A percentile compares a stretch with the other conserved stretches of the same genome.
Conservation (phyloP, 306 rosid species). For the Lithocarpus polystachyus region DNA sequence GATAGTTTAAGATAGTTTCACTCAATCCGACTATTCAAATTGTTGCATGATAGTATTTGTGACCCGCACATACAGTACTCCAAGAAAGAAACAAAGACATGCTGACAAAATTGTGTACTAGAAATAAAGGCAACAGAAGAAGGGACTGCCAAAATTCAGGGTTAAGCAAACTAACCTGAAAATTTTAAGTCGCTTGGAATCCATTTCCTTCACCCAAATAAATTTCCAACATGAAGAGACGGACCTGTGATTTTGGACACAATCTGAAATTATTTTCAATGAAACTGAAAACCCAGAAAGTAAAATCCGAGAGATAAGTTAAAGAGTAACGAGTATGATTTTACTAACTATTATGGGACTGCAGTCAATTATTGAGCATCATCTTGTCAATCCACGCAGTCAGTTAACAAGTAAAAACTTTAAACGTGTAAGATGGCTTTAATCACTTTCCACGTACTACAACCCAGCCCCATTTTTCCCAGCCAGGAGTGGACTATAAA, state of each 20-base stretch:
- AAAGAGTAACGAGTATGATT: not conserved
- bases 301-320: not conserved
- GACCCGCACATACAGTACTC: not conserved
- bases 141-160: not conserved
- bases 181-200: constrained; percentile 34
- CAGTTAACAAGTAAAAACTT: not conserved
- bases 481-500: too few relatives aligned
- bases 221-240: not conserved
- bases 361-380: not conserved
- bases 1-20: too few relatives aligned
- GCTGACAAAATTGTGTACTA: not conserved
- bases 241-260: not conserved
- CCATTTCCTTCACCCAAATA: constrained; percentile 28
- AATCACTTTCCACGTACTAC: too few relatives aligned
- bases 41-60: too few relatives aligned
- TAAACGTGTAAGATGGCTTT: too few relatives aligned
- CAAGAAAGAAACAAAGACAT: not conserved
- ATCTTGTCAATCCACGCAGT: not conserved
- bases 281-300: not conserved
- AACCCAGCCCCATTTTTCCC: too few relatives aligned
- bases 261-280: not conserved
- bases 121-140: not conserved
- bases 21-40: too few relatives aligned
- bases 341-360: not conserved
- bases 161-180: constrained; percentile 54